Evolutionary conservation across 345 rosid species (phyloP), one percentile per base, ranked within the genome.

Genomic region (Corymbia maculata): DNA sequence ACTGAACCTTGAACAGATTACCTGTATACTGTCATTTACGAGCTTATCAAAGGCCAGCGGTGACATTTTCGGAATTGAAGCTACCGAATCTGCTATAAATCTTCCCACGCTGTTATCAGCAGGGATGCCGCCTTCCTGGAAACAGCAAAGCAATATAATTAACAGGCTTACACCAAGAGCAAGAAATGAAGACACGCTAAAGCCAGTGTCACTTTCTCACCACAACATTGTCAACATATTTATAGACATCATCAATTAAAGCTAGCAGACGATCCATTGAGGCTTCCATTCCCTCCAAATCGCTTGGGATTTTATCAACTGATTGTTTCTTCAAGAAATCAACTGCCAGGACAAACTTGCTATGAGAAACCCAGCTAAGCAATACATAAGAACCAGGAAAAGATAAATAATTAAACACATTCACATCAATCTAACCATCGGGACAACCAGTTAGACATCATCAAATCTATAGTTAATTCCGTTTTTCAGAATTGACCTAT

Each of bases 221-320:
- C 97, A 95, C 98, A 51, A 97, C 97, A 89, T 95, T 91, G 53
- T 97, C 98, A 9, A 97, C 99, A 87, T 95, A 94, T 91, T 94
- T 94, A 93, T 94, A 90, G 85, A 96, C 94, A 87, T 94, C 99
- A 52, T 96, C 96, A 75, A 95, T 93, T 52, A 97, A 87, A 89
- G 94, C 92, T 87, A 95, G 88, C 21, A 97, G 93, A 70, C 94
- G 94, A 90, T 94, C 94, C 98, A 95, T 94, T 42, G 98, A 92
- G 87, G 94, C 92, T 93, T 97, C 99, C 99, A 98, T 97, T 89
- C 99, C 98, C 91, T 98, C 99, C 94, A 98, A 92, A 95, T 96
- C 99, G 88, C 89, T 94, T 28, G 99, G 99, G 64, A 98, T 93
- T 91, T 97, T 96, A 93, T 97, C 98, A 26, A 94, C 96, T 6